Evolutionary conservation across 208 protist genomes (phyloP), one percentile per base, ranked within the genome.

Genomic region (Phytomonas francai): DNA sequence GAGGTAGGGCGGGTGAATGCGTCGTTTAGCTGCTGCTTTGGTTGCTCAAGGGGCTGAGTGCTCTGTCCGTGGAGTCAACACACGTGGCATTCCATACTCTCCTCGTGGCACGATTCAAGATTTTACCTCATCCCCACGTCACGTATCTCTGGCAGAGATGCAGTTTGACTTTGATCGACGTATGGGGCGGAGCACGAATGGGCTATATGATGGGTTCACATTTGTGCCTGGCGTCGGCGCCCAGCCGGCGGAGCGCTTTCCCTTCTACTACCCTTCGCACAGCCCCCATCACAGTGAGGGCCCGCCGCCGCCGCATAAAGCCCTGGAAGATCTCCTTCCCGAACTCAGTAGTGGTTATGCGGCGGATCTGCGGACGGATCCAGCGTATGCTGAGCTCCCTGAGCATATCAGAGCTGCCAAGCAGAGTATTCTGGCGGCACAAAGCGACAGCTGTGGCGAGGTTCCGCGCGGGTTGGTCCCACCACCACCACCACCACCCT

Each of bases 21-120:
- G 39, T 49, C 39, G 39, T 49, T 49, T 49, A 49, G 3, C 12
- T 22, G 16, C 39, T 49, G 2, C 14, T 19, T 49, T 49, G 3
- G 39, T 49, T 12, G 9, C 16, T 49, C 12, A 19, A 22, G 39
- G 39, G 39, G 9, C 16, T 49, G 14, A 49, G 39, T 19, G 39
- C 39, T 49, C 39, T 49, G 39, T 49, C 39, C 14, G 39, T 49
- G 39, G 14, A 19, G 12, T 49, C 12, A 12, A 3, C 4, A 49
- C 39, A 12, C 84, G 84, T 19, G 85, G 82, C 39, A 83, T 84
- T 22, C 85, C 85, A 1, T 91, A 85, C 70, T 74, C 78, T 34
- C 85, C 85, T 0, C 70, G 73, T 14, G 85, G 85, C 57, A 88
- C 81, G 31, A 81, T 91, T 64, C 81, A 87, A 62, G 85, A 91